A percentile compares a stretch with the other conserved stretches of the same genome.
These are phyloP conservation scores for Euphrasia arctica DNA, from an alignment of 305 asterid species.

Conservation along the genomic window DNA sequence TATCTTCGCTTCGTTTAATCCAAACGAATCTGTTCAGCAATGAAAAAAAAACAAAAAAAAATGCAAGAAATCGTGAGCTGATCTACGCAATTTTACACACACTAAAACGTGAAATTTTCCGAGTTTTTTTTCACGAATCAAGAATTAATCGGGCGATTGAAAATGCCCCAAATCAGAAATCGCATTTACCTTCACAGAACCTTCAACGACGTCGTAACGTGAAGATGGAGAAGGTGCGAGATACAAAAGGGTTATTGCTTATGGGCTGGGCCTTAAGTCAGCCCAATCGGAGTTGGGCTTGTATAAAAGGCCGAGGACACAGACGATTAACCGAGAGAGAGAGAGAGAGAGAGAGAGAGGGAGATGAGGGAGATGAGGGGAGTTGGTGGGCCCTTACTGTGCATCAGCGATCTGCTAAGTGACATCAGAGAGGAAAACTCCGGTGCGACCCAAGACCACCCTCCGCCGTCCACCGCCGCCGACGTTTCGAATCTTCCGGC, in stretches of 20 bases:
- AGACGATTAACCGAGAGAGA: too few species aligned
- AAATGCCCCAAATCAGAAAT: not conserved
- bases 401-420: constrained; percentile 79
- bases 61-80: not conserved
- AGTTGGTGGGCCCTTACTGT: constrained; percentile 82
- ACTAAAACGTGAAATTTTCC: not conserved
- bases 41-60: not conserved
- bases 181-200: not conserved
- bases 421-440: constrained; percentile 54
- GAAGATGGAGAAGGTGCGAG: too few species aligned
- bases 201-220: not conserved
- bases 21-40: not conserved
- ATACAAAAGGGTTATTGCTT: not conserved
- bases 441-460: constrained; percentile 27
- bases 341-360: too few species aligned
- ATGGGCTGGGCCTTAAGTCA: not conserved
- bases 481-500: constrained; percentile 42
- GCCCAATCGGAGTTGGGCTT: not conserved
- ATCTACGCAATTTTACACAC: not conserved
- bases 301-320: too few species aligned
- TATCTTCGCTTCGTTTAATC: not conserved
- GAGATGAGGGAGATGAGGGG: constrained; percentile 55
- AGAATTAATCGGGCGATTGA: not conserved
- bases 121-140: not conserved
- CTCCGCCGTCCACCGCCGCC: constrained; percentile 26